Evolutionary conservation across 2,329 filamentous ascomycete genomes (phyloP).

Genomic region (Ophiosphaerella herpotricha): DNA sequence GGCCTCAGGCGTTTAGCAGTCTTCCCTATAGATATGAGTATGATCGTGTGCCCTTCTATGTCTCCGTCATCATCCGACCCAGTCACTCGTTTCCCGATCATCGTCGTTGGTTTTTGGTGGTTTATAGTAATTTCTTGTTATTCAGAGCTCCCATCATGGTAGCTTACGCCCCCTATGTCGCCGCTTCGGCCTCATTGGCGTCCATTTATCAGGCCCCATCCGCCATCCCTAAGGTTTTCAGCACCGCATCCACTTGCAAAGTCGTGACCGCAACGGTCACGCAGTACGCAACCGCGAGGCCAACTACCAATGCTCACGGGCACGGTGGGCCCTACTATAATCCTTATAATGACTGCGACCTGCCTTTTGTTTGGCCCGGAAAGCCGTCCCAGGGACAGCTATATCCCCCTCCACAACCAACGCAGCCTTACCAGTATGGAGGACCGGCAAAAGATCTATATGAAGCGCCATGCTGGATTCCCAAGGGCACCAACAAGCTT

Average conservation of each 20-base stretch:
- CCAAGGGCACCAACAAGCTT: constrained; percentile 25
- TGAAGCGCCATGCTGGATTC: constrained; percentile 33
- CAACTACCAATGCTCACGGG: constrained; percentile 25
- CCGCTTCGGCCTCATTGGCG: constrained; percentile 26
- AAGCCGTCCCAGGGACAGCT: constrained; percentile 23
- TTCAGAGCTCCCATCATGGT: constrained; percentile 27
- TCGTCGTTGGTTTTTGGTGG: constrained; percentile 6
- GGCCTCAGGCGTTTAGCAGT: neutral
- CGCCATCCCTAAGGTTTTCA: constrained; percentile 11
- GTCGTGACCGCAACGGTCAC: constrained; percentile 19
- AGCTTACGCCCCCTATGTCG: constrained; percentile 33
- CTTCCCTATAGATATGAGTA: constrained; percentile 13
- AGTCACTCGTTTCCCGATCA: constrained; percentile 18
- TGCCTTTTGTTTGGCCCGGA: constrained; percentile 34
- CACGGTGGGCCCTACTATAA: constrained; percentile 39
- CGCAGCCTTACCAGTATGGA: constrained; percentile 29
- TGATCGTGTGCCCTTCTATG: neutral
- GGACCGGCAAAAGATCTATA: constrained; percentile 24
- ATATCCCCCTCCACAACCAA: constrained; percentile 21
- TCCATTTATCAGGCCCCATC: constrained; percentile 16
- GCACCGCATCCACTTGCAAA: constrained; percentile 11
- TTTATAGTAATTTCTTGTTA: constrained; percentile 4
- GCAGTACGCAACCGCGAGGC: constrained; percentile 19
- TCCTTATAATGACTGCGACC: constrained; percentile 32
- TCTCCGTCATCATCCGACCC: constrained; percentile 1